A percentile compares a stretch with the other conserved stretches of the same genome.
Conservation (phyloP, 768 basidiomycete genomes). For the Psilocybe tampanensis region DNA sequence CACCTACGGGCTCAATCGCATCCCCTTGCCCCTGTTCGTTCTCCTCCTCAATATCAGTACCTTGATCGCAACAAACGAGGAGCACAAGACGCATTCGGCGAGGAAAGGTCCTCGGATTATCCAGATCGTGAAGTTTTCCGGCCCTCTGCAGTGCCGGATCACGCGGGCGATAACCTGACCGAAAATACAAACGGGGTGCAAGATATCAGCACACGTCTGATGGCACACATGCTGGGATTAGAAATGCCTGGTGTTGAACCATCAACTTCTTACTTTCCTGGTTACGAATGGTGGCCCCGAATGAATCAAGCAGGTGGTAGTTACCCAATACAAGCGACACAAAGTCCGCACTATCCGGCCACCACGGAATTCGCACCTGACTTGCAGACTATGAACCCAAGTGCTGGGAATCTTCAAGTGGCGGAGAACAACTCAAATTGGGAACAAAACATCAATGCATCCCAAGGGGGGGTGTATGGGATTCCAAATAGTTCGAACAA, state of each 20-base stretch:
- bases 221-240: slow-evolving; percentile 74
- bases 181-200: slow-evolving; percentile 51
- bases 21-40: slow-evolving; percentile 24
- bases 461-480: slow-evolving; percentile 14
- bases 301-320: slow-evolving; percentile 25
- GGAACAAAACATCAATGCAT: slow-evolving; percentile 13
- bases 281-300: slow-evolving; percentile 71
- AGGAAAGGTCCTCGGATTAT: slow-evolving; percentile 50
- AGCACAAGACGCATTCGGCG: slow-evolving; percentile 66
- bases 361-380: slow-evolving; percentile 17
- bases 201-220: slow-evolving; percentile 63
- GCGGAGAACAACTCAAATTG: slow-evolving; percentile 3
- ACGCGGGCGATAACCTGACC: slow-evolving; percentile 22
- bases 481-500: slow-evolving; percentile 11
- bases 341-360: slow-evolving; percentile 16
- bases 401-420: slow-evolving; percentile 2
- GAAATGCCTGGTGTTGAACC: slow-evolving; percentile 67
- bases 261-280: slow-evolving; percentile 56
- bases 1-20: slow-evolving; percentile 47
- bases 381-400: slow-evolving; percentile 14
- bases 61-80: slow-evolving; percentile 56
- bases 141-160: slow-evolving; percentile 11
- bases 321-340: slow-evolving; percentile 5
- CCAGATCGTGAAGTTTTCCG: slow-evolving; percentile 43
- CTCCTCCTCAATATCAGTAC: slow-evolving; percentile 32